Base-by-base conservation (phyloP, 2,329 filamentous ascomycete species). In the Colletotrichum salicis region DNA sequence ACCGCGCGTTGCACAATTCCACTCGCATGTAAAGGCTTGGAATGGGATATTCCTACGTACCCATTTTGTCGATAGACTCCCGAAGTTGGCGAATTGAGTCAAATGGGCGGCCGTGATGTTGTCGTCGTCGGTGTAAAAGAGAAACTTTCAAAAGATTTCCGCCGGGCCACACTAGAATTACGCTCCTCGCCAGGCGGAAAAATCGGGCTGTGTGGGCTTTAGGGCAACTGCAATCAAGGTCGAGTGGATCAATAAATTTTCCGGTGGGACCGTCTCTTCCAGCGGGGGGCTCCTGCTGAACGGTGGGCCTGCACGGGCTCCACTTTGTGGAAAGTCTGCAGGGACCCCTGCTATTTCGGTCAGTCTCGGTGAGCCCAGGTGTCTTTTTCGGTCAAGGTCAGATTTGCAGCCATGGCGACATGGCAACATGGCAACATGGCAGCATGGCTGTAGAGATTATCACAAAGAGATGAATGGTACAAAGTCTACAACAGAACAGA, bases 41-140 rank as follows among this genome's bases (percentile, higher is more conserved):
- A 66, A 80, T 77, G 79, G 79, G 78, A 80, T 71, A 74, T 76
- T 79, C 77, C 81, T 86, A 88, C 88, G 85, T 90, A 90, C 88
- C 88, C 88, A 90, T 90, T 84, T 85, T 89, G 86, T 84, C 86
- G 86, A 79, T 80, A 81, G 76, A 79, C 77, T 81, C 79, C 80
- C 82, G 70, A 80, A 79, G 80, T 84, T 81, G 82, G 79, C 80
- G 83, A 80, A 82, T 75, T 76, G 75, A 74, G 70, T 74, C 76
- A 78, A 65, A 77, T 77, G 76, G 79, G 75, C 76, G 79, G 70
- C 77, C 76, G 76, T 80, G 74, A 75, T 75, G 60, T 79, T 79
- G 76, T 81, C 78, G 79, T 81, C 79, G 79, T 80, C 76, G 78
- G 72, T 64, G 59, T 70, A 74, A 67, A 55, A 41, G 33, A 52